A percentile compares a stretch with the other conserved stretches of the same genome.
These are phyloP conservation scores for Acer campestre DNA, from an alignment of 345 rosid species.

Conservation along the genomic window DNA sequence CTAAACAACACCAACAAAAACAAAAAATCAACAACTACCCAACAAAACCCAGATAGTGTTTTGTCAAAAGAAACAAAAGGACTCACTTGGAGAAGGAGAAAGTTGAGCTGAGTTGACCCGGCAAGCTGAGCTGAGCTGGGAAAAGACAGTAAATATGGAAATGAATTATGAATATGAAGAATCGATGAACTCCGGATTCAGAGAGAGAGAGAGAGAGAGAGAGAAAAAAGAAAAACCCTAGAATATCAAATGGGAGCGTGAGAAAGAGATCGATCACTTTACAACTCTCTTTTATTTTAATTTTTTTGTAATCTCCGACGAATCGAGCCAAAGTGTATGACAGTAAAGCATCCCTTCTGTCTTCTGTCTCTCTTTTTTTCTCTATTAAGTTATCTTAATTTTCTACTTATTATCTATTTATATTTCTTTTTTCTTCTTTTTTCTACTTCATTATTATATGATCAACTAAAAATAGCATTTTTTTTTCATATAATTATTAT, in stretches of 20 bases:
- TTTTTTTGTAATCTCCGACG: constrained; percentile 25
- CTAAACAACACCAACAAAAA: not conserved
- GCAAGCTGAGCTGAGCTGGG: constrained; percentile 15
- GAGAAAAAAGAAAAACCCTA: constrained; percentile 19
- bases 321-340: constrained; percentile 52
- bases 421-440: not conserved
- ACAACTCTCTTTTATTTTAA: not conserved
- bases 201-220: constrained; percentile 24
- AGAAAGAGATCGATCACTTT: not conserved
- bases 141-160: not conserved
- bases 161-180: not conserved
- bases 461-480: too few relatives aligned
- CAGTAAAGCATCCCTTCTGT: constrained; percentile 30
- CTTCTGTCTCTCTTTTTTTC: not conserved
- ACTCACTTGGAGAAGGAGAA: constrained; percentile 31
- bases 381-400: not conserved
- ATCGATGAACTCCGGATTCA: constrained; percentile 4
- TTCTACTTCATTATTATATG: too few relatives aligned
- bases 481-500: too few relatives aligned
- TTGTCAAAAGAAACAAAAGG: not conserved
- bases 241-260: constrained; percentile 16
- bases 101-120: constrained; percentile 18
- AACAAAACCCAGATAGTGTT: constrained; percentile 1
- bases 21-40: constrained; percentile 27
- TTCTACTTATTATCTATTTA: not conserved